Evolutionary conservation across 139 green algal genomes (phyloP).

Genomic region (Chlamydomonas sp.): DNA sequence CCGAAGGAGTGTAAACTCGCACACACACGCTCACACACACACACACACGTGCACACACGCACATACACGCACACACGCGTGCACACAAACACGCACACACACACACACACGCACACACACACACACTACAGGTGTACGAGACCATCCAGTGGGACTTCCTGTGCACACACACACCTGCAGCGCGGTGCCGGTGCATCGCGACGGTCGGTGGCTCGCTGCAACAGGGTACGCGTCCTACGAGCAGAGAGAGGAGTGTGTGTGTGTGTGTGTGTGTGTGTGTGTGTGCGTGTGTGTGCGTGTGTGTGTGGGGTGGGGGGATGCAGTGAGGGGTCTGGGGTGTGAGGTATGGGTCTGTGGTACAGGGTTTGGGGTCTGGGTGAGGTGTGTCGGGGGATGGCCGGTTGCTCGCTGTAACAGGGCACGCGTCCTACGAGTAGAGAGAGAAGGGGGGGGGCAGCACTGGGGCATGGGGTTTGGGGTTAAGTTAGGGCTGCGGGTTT

Average conservation of each 20-base stretch:
- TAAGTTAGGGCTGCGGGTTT: not conserved
- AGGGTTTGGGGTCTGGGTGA: no score
- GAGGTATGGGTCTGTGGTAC: not conserved
- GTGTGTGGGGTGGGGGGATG: not conserved
- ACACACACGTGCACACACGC: no score
- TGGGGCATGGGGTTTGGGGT: not conserved
- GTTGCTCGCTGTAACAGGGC: conserved; percentile 61
- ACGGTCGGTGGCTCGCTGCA: conserved; percentile 57
- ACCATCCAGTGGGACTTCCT: conserved; percentile 35
- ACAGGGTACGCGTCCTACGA: conserved; percentile 59
- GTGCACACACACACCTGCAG: conserved; percentile 68
- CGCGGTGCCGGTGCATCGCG: conserved; percentile 85
- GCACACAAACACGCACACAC: no score
- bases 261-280: not conserved
- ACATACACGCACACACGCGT: no score
- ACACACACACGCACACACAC: no score
- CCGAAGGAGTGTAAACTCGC: no score
- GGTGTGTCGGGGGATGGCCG: conserved; percentile 78
- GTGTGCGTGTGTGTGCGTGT: not conserved
- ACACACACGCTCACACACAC: no score
- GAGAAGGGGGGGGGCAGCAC: not conserved
- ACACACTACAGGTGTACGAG: conserved; percentile 51
- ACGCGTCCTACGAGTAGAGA: conserved; percentile 37
- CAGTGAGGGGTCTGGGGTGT: not conserved
- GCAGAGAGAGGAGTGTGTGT: not conserved